Evolutionary conservation across 805 yeast genomes (phyloP), one percentile per base, ranked within the genome.

Genomic region (Metschnikowia baotianmanensis): DNA sequence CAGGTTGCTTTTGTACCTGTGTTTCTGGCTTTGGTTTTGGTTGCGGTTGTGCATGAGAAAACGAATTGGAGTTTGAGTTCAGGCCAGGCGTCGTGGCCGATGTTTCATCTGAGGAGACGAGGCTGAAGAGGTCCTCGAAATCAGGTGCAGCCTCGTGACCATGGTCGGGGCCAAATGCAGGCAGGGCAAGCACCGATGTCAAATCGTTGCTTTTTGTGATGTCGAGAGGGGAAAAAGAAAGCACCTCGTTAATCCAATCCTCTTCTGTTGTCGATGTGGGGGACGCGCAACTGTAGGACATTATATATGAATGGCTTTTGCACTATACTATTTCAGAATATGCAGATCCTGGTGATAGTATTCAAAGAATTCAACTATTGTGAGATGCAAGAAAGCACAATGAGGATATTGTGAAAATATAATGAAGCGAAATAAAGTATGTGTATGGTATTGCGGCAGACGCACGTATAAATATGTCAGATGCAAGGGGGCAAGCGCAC

Each of bases 191-290:
- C 34, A 23, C 15, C 19, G 30, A 24, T 18, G 28, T 23, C 21
- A 33, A n/a, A 26, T 34, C 42, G 22, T 33, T 28, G 26, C 34
- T 33, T 4, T 24, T 6, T 3, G 37, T 33, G 24, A 34, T 34
- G 21, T 39, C 42, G 22, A 39, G 42, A 12, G 38, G 37, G 12
- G 42, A 24, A 22, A 39, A 39, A 15, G 37, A 33, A 13, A 39
- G 30, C 20, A 39, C 31, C 31, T 56, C 58, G 31, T 48, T 46
- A 24, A 56, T 44, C 61, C 61, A 57, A 19, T 46, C 43, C 24
- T 48, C 52, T 27, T 53, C 51, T 7, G 45, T 34, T 17, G 37
- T 36, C 15, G 36, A 34, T 17, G 44, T 32, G 15, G 48, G 46
- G 34, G 46, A 41, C 7, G 42, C 34, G 37, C 42, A 40, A 15